These are phyloP conservation scores for Dactylellina leptospora DNA, from an alignment of 2,329 filamentous ascomycete genomes.

Conservation along the genomic window DNA sequence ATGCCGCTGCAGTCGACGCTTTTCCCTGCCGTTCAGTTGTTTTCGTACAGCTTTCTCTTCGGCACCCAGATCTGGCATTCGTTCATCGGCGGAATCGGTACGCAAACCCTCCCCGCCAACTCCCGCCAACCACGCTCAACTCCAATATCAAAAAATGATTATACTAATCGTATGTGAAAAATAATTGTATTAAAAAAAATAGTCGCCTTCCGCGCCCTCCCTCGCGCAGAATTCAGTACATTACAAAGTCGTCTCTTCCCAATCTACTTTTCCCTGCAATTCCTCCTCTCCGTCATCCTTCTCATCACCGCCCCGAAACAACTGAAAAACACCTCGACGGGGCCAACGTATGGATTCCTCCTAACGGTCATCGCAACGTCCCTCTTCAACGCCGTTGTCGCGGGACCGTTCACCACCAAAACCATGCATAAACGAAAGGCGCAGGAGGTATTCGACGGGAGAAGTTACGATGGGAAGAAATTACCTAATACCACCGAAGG, in stretches of 20 bases:
- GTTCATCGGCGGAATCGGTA: slow-evolving; percentile 69
- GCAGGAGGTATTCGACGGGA: slow-evolving; percentile 67
- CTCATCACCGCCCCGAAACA: slow-evolving; percentile 82
- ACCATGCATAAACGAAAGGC: slow-evolving; percentile 78
- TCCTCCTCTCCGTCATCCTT: slow-evolving; percentile 75
- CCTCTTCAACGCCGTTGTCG: slow-evolving; percentile 59
- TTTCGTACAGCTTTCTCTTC: slow-evolving; percentile 79
- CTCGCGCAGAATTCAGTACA: slow-evolving; percentile 79
- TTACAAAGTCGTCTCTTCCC: slow-evolving; percentile 85
- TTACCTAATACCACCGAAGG: slow-evolving; percentile 17
- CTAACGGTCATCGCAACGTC: slow-evolving; percentile 33
- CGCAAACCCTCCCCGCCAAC: background rate
- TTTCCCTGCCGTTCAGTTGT: slow-evolving; percentile 50
- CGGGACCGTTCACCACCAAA: slow-evolving; percentile 78
- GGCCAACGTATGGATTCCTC: slow-evolving; percentile 29
- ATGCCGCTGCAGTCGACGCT: slow-evolving; percentile 55
- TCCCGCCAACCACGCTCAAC: background rate
- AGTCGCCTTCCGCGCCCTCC: slow-evolving; percentile 77
- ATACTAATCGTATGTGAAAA: slow-evolving; percentile 2
- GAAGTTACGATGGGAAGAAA: slow-evolving; percentile 30
- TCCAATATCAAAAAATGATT: no score
- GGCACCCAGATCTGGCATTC: slow-evolving; percentile 89
- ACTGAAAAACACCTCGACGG: slow-evolving; percentile 39
- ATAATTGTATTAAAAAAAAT: slow-evolving; percentile 64
- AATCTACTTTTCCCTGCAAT: slow-evolving; percentile 87